These are phyloP conservation scores for Cyclotella atomus DNA, from an alignment of 108 stramenopile species.

Conservation along the genomic window DNA sequence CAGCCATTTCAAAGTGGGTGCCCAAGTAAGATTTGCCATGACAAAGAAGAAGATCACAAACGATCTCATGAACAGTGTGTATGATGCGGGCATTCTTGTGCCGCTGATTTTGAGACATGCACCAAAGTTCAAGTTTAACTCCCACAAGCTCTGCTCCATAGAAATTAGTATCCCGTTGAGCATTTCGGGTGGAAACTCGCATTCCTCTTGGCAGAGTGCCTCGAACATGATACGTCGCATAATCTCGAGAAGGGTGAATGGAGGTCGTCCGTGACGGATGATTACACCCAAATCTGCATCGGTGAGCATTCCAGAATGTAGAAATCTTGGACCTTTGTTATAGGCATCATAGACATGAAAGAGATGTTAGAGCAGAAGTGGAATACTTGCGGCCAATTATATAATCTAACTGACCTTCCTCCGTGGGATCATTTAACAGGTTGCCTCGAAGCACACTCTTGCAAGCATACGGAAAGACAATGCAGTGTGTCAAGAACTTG, in stretches of 20 bases:
- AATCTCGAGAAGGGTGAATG: constrained; percentile 25
- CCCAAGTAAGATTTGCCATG: constrained; percentile 16
- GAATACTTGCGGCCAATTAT: too few relatives aligned
- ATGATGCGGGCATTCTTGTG: constrained; percentile 24
- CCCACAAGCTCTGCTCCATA: constrained; percentile 17
- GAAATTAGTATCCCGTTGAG: constrained; percentile 20
- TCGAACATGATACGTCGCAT: constrained; percentile 19
- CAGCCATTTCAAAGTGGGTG: constrained; percentile 10
- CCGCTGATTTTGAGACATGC: constrained; percentile 30
- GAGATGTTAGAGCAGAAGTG: too few relatives aligned
- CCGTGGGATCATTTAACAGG: constrained; percentile 12
- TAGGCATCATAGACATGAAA: too few relatives aligned
- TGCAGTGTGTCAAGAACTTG: constrained; percentile 28
- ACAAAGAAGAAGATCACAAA: constrained; percentile 34
- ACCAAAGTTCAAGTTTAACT: constrained; percentile 31
- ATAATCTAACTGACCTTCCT: too few relatives aligned
- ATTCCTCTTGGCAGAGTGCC: neutral
- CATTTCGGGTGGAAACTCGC: constrained; percentile 2
- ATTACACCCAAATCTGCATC: constrained; percentile 36
- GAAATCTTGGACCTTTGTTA: constrained; percentile 32
- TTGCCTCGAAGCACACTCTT: constrained; percentile 29
- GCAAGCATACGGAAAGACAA: constrained; percentile 31
- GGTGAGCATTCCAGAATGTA: constrained; percentile 25
- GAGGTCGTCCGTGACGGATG: constrained; percentile 23
- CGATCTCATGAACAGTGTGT: constrained; percentile 34